Conservation (phyloP, 345 rosid species). For the Gossypium longicalyx region DNA sequence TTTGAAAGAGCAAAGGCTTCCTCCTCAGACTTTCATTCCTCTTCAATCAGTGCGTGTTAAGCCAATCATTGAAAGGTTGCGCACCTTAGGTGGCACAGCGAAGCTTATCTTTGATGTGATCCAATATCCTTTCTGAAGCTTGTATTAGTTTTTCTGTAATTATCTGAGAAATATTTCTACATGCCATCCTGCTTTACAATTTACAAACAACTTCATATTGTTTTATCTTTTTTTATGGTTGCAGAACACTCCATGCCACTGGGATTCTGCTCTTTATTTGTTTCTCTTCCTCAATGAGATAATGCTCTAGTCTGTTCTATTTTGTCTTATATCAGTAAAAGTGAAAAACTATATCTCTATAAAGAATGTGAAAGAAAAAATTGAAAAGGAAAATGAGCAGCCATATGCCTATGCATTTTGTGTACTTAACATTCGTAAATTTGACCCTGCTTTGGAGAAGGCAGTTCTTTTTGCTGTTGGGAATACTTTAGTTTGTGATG, state of each 20-base stretch:
- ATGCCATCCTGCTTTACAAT: neutral
- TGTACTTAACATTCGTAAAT: constrained; percentile 66
- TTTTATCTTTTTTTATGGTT: neutral
- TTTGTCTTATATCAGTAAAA: neutral
- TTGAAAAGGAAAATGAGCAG: neutral
- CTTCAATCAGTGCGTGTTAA: constrained; percentile 92
- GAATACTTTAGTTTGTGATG: constrained; percentile 91
- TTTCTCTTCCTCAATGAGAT: neutral
- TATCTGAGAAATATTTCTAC: neutral
- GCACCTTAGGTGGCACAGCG: constrained; percentile 78
- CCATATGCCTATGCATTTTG: constrained; percentile 8
- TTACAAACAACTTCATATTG: neutral
- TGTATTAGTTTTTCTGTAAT: neutral
- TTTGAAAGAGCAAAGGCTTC: constrained; percentile 97
- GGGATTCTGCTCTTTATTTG: neutral
- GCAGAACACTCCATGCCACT: neutral
- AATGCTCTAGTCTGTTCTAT: neutral
- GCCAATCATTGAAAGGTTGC: constrained; percentile 74
- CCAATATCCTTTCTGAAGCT: constrained; percentile 65
- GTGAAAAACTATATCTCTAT: neutral
- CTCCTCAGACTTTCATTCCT: constrained; percentile 97
- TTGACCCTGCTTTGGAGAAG: constrained; percentile 83
- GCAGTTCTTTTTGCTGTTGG: constrained; percentile 96
- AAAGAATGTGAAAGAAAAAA: neutral
- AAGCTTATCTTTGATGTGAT: constrained; percentile 84